Conservation (phyloP, 257 asterid genomes). For the Salvia miltiorrhiza region DNA sequence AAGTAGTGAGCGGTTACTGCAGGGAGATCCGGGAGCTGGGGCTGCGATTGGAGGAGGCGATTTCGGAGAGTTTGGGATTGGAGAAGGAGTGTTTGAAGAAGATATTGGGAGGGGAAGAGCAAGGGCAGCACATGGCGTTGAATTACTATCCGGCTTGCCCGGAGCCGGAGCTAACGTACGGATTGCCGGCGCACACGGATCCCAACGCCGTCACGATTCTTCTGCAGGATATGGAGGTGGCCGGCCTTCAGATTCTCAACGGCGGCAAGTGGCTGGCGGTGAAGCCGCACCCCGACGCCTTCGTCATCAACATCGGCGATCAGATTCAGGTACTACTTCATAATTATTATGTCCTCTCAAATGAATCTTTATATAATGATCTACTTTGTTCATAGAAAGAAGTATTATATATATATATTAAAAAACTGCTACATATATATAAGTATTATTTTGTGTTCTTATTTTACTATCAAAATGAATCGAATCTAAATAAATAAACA, state of each 20-base stretch:
- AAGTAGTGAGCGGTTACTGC: constrained; percentile 38
- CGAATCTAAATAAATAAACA: too few relatives aligned
- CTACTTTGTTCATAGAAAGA: too few relatives aligned
- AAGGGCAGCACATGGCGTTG: constrained; percentile 84
- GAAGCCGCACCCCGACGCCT: constrained; percentile 62
- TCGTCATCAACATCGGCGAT: constrained; percentile 80
- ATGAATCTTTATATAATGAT: too few relatives aligned
- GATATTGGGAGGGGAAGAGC: constrained; percentile 68
- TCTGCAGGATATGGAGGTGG: constrained; percentile 65
- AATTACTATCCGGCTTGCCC: constrained; percentile 89
- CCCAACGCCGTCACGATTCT: constrained; percentile 77
- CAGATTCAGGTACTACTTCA: constrained; percentile 86
- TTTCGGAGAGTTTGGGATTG: constrained; percentile 42
- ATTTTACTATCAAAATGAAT: too few relatives aligned
- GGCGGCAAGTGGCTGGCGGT: constrained; percentile 70
- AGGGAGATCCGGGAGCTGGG: constrained; percentile 36
- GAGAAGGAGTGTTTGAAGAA: constrained; percentile 32
- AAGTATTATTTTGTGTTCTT: too few relatives aligned
- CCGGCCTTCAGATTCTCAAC: constrained; percentile 72
- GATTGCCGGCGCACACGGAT: constrained; percentile 83
- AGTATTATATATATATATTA: too few relatives aligned
- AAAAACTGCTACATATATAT: too few relatives aligned
- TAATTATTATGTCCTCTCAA: too few relatives aligned
- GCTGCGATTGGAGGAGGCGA: constrained; percentile 36
- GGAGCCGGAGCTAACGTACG: constrained; percentile 74